Evolutionary conservation across 305 asterid species (phyloP), one percentile per base, ranked within the genome.

Genomic region (Fraxinus greggii): DNA sequence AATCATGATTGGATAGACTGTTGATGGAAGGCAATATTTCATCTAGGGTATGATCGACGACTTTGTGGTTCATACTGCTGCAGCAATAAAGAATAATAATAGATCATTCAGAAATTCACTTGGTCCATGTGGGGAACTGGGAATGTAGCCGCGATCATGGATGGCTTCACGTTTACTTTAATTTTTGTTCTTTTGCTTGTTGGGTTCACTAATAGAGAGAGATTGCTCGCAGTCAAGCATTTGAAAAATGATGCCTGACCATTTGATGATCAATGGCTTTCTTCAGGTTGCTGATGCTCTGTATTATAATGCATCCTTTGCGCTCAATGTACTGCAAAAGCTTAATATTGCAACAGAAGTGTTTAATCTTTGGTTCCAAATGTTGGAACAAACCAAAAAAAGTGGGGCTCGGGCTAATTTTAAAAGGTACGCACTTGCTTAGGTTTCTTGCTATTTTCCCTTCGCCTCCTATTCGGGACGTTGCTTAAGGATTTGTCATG

Each of bases 341-440:
- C 98, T 93, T 80, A 93, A 92, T 80, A 92, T 93, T 81, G 94
- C 97, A 78, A 89, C 98, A 24, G 97, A 97, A 79, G 90, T 97
- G 77, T 97, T 97, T 89, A 91, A 83, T 90, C 97, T 94, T 78
- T 97, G 99, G 99, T 97, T 97, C 90, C 97, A 93, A 81, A 91
- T 97, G 98, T 85, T 97, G 86, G 95, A 92, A 80, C 95, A 97
- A 86, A 92, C 95, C 65, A 94, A 91, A 84, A 94, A 90, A 85
- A 93, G 91, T 83, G 99, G 99, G 67, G 87, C 32, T 0, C 94
- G 92, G 5, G 90, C 89, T 32, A 90, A 97, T 87, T 97, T 97
- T 84, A 97, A 92, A 84, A 94, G 97, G 99, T 94, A 80, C 29
- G 35, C 2, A 5, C 79, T 7, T 76, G 5, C 21, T 23, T 78